Base-by-base conservation (phyloP, 2,329 filamentous ascomycete genomes). In the Rhynchosporium agropyri region DNA sequence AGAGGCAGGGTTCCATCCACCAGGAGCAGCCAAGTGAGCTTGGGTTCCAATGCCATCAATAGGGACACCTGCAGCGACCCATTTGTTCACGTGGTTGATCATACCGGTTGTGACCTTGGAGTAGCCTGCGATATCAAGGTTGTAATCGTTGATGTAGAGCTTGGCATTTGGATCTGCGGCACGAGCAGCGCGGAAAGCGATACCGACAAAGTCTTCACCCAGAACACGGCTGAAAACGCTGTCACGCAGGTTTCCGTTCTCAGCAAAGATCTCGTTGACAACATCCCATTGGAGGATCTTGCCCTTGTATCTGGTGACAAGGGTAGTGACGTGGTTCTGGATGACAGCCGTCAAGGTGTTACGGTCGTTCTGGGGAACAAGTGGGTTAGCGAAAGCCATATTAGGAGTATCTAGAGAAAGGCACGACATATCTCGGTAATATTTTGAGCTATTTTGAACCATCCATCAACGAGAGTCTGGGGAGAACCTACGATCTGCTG, bases 61-160 rank as follows among this genome's bases (percentile, higher is more conserved):
- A 64, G 84, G 86, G 26, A 87, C 75, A 60, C 87, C 88, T 1
- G 79, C 80, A 0, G 80, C 80, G 54, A 85, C 69, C 86, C 87
- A 89, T 72, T 85, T 81, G 71, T 83, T 83, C 68, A 91, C 88
- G 69, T 86, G 78, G 40, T 72, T 74, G 4, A 82, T 78, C 78
- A 89, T 84, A 54, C 76, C 79, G 15, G 74, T 76, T 4, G 79
- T 79, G 33, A 36, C 33, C 79, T 91, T 91, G 67, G 81, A 77
- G 70, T 82, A 81, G 67, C 69, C 79, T 28, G 86, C 81, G 49
- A 79, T 79, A 31, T 42, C 56, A 3, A 67, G 69, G 64, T 89
- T 89, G 76, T 82, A 84, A 74, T 92, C 88, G 76, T 91, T 92
- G 77, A 91, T 89, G 79, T 90, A 92, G 48, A 92, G 80, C 76